A percentile compares a stretch with the other conserved stretches of the same genome.
These are phyloP conservation scores for Sporothrix dimorphospora DNA, from an alignment of 2,329 filamentous ascomycete genomes.

Conservation along the genomic window DNA sequence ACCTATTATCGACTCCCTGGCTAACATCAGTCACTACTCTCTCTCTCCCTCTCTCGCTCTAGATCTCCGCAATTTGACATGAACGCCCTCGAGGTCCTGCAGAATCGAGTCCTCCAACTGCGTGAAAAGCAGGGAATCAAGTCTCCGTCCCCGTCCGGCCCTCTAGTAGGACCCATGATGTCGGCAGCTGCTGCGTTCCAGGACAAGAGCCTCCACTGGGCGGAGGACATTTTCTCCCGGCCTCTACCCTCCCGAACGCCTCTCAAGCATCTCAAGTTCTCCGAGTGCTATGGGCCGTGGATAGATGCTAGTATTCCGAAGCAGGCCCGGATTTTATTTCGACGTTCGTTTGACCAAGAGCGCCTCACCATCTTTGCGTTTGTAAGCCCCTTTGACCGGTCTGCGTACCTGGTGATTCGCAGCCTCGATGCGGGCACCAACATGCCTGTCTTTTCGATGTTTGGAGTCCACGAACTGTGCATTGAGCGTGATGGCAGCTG, in stretches of 20 bases:
- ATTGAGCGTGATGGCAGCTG: slow-evolving; percentile 54
- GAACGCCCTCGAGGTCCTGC: slow-evolving; percentile 55
- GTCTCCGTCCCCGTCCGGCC: slow-evolving; percentile 32
- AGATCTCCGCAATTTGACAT: slow-evolving; percentile 59
- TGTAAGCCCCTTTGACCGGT: slow-evolving; percentile 48
- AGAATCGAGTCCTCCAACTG: slow-evolving; percentile 54
- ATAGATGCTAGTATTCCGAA: slow-evolving; percentile 49
- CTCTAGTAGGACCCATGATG: slow-evolving; percentile 42
- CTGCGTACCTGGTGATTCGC: slow-evolving; percentile 54
- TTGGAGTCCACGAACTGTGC: slow-evolving; percentile 58
- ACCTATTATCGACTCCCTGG: not conserved
- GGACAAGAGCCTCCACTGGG: slow-evolving; percentile 54
- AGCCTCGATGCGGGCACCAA: slow-evolving; percentile 46
- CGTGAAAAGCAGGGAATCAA: slow-evolving; percentile 56
- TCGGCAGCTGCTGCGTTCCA: slow-evolving; percentile 31
- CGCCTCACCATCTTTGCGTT: slow-evolving; percentile 58
- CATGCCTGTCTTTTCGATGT: slow-evolving; percentile 51
- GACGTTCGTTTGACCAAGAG: slow-evolving; percentile 62
- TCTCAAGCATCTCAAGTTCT: slow-evolving; percentile 49
- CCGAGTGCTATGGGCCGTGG: slow-evolving; percentile 53
- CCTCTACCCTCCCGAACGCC: slow-evolving; percentile 56
- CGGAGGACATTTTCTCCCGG: slow-evolving; percentile 61
- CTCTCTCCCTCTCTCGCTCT: not conserved
- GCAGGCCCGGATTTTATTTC: slow-evolving; percentile 57
- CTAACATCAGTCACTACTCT: not conserved